phyloP scores from a whole-genome alignment of 441 rosid species.

The Raphanus hybrid region DNA sequence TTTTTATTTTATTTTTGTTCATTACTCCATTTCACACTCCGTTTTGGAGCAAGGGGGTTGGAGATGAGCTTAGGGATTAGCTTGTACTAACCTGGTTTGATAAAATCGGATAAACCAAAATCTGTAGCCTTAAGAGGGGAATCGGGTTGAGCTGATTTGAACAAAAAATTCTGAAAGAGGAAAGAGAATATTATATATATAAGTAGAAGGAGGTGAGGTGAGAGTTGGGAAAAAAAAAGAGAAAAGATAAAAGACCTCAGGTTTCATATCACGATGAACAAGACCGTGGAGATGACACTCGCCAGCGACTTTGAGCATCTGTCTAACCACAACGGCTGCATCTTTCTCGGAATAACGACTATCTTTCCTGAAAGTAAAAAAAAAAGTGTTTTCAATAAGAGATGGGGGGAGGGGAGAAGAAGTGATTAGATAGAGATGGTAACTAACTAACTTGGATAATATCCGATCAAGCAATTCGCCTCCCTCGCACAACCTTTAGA shows the following conservation, averaged over 20 bases:
- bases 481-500: slow-evolving; percentile 84
- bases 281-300: slow-evolving; percentile 94
- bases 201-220: no score
- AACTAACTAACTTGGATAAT: slow-evolving; percentile 70
- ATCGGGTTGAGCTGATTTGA: slow-evolving; percentile 70
- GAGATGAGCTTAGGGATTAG: neutral
- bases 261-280: slow-evolving; percentile 98
- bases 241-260: slow-evolving; percentile 62
- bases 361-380: slow-evolving; percentile 65
- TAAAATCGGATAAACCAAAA: slow-evolving; percentile 62
- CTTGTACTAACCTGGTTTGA: slow-evolving; percentile 51
- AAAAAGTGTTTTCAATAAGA: no score
- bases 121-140: slow-evolving; percentile 60
- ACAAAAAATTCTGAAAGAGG: slow-evolving; percentile 72
- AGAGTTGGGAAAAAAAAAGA: no score
- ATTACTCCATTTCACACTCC: no score
- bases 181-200: no score
- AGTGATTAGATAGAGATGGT: slow-evolving; percentile 18
- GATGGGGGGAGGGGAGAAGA: neutral
- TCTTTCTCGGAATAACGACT: slow-evolving; percentile 73
- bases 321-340: slow-evolving; percentile 61
- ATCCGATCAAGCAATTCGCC: slow-evolving; percentile 97
- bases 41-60: no score
- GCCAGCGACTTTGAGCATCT: slow-evolving; percentile 82
- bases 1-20: no score